Evolutionary conservation across 306 rosid genomes (phyloP), one percentile per base, ranked within the genome.

Genomic region (Abrus pulchellus): DNA sequence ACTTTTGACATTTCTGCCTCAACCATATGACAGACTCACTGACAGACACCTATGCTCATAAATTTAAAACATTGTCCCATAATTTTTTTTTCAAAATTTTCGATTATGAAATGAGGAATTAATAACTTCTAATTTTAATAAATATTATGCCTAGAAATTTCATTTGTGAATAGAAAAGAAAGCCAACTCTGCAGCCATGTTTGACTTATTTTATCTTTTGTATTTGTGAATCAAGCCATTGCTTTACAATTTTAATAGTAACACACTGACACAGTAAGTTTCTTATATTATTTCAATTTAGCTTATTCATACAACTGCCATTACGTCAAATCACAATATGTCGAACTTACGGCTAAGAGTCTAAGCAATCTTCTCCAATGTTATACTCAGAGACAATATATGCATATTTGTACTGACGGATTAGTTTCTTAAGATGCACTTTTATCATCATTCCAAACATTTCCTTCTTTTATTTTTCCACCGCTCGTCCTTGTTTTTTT

Each of bases 1-100:
- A 77, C 82, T 74, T 83, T 83, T 74, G 50, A 64, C 55, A 63
- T 54, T 80, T 83, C 47, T 33, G 52, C 62, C 65, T 65, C 67
- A 29, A 60, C 56, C 67, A 59, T 32, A 14, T 73, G 9, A 72
- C 50, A 63, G 44, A 14, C 9, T 43, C 68, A 71, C 47, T 44
- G 55, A 65, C 69, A 54, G 53, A 74, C 5, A 43, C 6, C 14
- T 45, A 64, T 45, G 32, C 78, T 57, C 62, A 13, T 56, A 13
- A 28, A 55, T 27, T 50, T 68, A 52, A 14, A 67, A 54, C 4
- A 7, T 47, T 79, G 8, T 9, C 53, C 14, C 32, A 3, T 20
- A 10, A 53, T 73, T 41, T 2, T 29, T 56, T 71, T 54, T n/a
- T 43, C 7, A 5, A 34, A 13, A 38, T 29, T 62, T 20, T 20